Base-by-base conservation (phyloP, 1,139 yeast species). In the Wickerhamomyces sp. region DNA sequence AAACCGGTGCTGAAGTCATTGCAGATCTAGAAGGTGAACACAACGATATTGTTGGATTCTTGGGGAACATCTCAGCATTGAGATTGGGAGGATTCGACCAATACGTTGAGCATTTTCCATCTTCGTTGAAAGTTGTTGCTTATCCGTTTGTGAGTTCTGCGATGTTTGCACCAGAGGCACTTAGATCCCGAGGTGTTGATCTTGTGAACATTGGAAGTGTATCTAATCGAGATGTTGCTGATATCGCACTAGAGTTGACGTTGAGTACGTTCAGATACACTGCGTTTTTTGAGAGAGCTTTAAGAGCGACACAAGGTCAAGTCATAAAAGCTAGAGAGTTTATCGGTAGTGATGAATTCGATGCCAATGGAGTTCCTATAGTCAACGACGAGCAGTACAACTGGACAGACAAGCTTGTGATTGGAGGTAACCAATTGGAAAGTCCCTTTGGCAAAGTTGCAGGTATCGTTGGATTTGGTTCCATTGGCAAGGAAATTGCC, bases 401-500 rank as follows among this genome's bases (percentile, higher is more conserved):
- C n/a, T n/a, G n/a, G n/a, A n/a, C n/a, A n/a, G n/a, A n/a, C n/a
- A n/a, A n/a, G n/a, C n/a, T n/a, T n/a, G n/a, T n/a, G n/a, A n/a
- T n/a, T n/a, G n/a, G n/a, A n/a, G n/a, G n/a, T n/a, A n/a, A n/a
- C n/a, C n/a, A n/a, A n/a, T n/a, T n/a, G n/a, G n/a, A n/a, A n/a
- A n/a, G n/a, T n/a, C 89, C 89, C 6, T 55, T 62, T 16, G 78
- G 77, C 28, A 79, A 75, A 46, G 63, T 64, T 26, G 86, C 68
- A 15, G 78, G 84, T 9, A 70, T 86, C 32, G 71, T 84, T 4
- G 95, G 95, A 0, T 75, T 84, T 52, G 95, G 95, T 3, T 68
- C 72, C 22, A 85, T 86, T 45, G 95, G 95, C 4, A 66, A 69
- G 50, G 68, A 70, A 20, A 70, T 83, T 34, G 94, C 78, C 1